These are phyloP conservation scores for Pythium brassicae DNA, from an alignment of 352 stramenopile species.

Conservation along the genomic window DNA sequence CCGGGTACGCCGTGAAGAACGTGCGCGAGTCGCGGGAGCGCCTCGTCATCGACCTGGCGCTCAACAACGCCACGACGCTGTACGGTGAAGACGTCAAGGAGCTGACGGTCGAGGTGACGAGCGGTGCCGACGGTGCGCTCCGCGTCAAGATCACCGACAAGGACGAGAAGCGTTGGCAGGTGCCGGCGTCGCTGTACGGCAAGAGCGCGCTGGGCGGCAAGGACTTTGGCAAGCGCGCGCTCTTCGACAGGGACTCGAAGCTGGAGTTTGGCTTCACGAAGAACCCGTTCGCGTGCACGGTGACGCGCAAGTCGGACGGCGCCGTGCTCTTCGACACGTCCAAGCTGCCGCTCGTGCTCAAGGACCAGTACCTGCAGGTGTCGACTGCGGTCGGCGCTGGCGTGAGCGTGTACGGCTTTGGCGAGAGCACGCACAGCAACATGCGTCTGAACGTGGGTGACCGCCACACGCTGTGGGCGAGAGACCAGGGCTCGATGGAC, in stretches of 20 bases:
- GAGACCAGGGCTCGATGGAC: slow-evolving; percentile 29
- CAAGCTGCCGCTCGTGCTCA: slow-evolving; percentile 22
- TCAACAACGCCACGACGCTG: slow-evolving; percentile 15
- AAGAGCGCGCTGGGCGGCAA: slow-evolving; percentile 4
- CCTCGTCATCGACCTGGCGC: slow-evolving; percentile 18
- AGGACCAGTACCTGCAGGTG: slow-evolving; percentile 62
- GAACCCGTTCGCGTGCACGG: slow-evolving; percentile 32
- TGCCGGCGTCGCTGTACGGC: slow-evolving; percentile 12
- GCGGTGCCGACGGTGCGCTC: slow-evolving; percentile 11
- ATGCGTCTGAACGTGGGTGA: slow-evolving; percentile 29
- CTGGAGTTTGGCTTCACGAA: slow-evolving; percentile 28
- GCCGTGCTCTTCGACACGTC: slow-evolving; percentile 51
- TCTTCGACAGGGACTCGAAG: slow-evolving; percentile 15
- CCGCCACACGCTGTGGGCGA: slow-evolving; percentile 40
- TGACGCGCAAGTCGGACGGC: slow-evolving; percentile 27
- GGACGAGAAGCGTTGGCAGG: slow-evolving; percentile 18
- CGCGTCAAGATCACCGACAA: slow-evolving; percentile 25
- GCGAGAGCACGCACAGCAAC: slow-evolving; percentile 35
- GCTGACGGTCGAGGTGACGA: slow-evolving; percentile 31
- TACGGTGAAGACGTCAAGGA: slow-evolving; percentile 39
- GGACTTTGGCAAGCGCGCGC: slow-evolving; percentile 6
- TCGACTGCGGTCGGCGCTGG: slow-evolving; percentile 21
- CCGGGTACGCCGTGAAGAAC: slow-evolving; percentile 25
- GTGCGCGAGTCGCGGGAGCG: slow-evolving; percentile 13
- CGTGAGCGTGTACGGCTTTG: slow-evolving; percentile 38